A percentile compares a stretch with the other conserved stretches of the same genome.
phyloP scores from a whole-genome alignment of 192 early-diverging fungal genomes.

The Polychytrium aggregatum region DNA sequence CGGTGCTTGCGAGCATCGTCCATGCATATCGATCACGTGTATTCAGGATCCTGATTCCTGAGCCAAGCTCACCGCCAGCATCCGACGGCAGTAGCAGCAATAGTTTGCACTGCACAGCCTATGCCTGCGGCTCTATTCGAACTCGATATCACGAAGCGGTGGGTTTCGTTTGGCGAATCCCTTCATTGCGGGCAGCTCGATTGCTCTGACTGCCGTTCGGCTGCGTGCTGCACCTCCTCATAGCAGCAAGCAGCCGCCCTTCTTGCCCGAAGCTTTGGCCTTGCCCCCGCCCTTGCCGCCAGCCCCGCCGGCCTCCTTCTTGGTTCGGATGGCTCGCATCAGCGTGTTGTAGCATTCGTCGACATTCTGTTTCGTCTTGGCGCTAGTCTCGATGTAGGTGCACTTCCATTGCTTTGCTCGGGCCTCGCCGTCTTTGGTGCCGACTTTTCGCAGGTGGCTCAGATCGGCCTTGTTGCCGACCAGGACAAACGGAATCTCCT shows the following conservation, averaged over 20 bases:
- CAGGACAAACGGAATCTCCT: slow-evolving; percentile 69
- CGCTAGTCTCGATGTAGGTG: slow-evolving; percentile 80
- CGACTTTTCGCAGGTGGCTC: slow-evolving; percentile 58
- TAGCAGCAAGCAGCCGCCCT: slow-evolving; percentile 18
- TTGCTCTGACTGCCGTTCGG: too few species aligned
- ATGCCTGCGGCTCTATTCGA: too few species aligned
- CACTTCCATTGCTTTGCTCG: slow-evolving; percentile 75
- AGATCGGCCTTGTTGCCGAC: slow-evolving; percentile 88
- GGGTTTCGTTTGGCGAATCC: too few species aligned
- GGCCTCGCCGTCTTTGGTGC: slow-evolving; percentile 62
- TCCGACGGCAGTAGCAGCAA: too few species aligned
- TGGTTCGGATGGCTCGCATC: slow-evolving; percentile 65
- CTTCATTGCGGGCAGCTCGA: too few species aligned
- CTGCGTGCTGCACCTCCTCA: too few species aligned
- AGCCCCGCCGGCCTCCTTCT: slow-evolving; percentile 43
- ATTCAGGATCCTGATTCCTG: too few species aligned
- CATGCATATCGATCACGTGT: too few species aligned
- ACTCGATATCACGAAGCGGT: too few species aligned
- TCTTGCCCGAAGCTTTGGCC: slow-evolving; percentile 8
- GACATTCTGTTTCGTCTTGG: slow-evolving; percentile 78
- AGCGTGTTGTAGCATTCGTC: slow-evolving; percentile 63
- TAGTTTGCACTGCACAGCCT: too few species aligned
- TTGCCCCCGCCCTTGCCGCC: slow-evolving; percentile 16
- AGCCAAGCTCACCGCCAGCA: too few species aligned
- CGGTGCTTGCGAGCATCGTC: too few species aligned